Base-by-base conservation (phyloP, 2,329 filamentous ascomycete species). In the Fusarium keratoplasticum region DNA sequence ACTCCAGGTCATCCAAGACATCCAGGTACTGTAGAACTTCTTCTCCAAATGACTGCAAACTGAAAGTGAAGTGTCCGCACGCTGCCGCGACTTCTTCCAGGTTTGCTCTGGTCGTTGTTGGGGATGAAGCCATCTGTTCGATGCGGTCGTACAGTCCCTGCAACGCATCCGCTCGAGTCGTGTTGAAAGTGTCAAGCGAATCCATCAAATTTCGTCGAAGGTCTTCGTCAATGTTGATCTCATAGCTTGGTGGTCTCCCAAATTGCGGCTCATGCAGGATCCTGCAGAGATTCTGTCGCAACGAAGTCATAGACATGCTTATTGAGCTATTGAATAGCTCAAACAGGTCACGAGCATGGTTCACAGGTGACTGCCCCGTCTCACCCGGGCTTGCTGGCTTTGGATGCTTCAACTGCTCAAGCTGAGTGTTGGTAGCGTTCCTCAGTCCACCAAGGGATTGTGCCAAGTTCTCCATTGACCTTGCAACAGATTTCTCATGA, bases 81-180 rank as follows among this genome's bases (percentile, higher is more conserved):
- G 95, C 97, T 11, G 96, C 96, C 22, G 95, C 95, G 3, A 98
- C 95, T 82, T 99, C 96, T 81, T 99, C 96, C 93, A 10, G 95
- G 94, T 81, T 96, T 90, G 20, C 95, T 87, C 72, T 92, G 90
- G 61, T 94, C 85, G 91, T 55, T 89, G 89, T 10, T 88, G 86
- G 66, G 87, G 89, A 22, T 88, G 70, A 67, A 0, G 63, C 63
- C 63, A 70, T 90, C 18, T 94, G 86, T 75, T 95, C 92, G 64
- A 95, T 95, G 52, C 89, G 93, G 69, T 89, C 90, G 81, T 99
- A 98, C 0, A 99, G 87, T 44, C 92, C 89, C 58, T 91, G 88
- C 1, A 99, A 85, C 0, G 96, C 95, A 52, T 93, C 96, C 1
- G 94, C 94, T 16, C 98, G 86, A 0, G 95, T 97, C 81, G 97